Evolutionary conservation across 2,329 filamentous ascomycete species (phyloP), one percentile per base, ranked within the genome.

Genomic region (Hymenoscyphus repandus): DNA sequence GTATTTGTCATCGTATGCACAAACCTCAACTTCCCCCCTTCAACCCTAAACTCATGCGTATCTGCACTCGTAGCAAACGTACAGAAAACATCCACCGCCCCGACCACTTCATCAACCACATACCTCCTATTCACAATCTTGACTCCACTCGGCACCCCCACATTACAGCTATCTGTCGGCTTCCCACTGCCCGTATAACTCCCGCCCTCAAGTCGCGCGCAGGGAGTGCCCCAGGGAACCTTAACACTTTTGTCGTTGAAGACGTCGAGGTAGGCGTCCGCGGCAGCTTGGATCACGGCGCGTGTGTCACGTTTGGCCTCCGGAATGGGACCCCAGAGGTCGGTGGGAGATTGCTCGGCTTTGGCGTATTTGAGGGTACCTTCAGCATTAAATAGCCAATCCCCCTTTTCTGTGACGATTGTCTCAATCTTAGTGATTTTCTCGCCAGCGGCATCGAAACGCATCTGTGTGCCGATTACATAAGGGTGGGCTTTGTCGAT

Each of bases 301-400:
- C 51, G 45, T 10, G 45, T 47, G 34, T 56, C 55, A 2, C 44
- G 41, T 10, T 54, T 54, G 3, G 34, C 40, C 18, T 20, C 30
- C 0, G 50, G 45, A 15, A 58, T 58, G 4, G 30, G 2, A 6
- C 22, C 43, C 55, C 51, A 55, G 3, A 20, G n/a, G 13, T 51
- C 55, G n/a, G 15, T 22, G 7, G 31, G 9, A 13, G 13, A 18
- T 12, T 47, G 36, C 10, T 47, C 45, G 10, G 11, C 9, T 13
- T 18, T 36, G 11, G 33, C 46, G 22, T 37, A 55, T 17, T 56
- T 50, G 6, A 58, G 41, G 12, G 52, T 46, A 1, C 41, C 45
- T 2, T 39, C 49, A 6, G 53, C 51, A 36, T 58, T 54, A 42
- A 55, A 58, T 6, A 51, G 47, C 55, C 55, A 58, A 45, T 58